These are phyloP conservation scores for Cordyceps javanica DNA, from an alignment of 2,329 filamentous ascomycete species.

Conservation along the genomic window DNA sequence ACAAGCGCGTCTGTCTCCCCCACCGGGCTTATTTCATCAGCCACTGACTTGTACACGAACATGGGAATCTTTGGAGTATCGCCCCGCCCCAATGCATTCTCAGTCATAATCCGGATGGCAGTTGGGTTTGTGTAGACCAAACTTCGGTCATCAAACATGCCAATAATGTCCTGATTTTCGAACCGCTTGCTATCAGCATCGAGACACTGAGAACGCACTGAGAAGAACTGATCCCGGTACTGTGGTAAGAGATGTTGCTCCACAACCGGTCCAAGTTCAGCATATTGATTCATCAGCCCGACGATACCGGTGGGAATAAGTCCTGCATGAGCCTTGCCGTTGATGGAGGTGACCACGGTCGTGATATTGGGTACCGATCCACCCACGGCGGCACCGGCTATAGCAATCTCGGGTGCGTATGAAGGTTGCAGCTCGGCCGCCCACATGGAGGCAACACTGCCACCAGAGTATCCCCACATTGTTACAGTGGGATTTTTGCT, in stretches of 20 bases:
- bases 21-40: conserved; percentile 40
- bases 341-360: conserved; percentile 15
- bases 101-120: conserved; percentile 22
- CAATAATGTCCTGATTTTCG: conserved; percentile 28
- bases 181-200: conserved; percentile 23
- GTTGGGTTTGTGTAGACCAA: conserved; percentile 19
- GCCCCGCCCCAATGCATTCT: conserved; percentile 28
- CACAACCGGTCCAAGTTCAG: conserved; percentile 14
- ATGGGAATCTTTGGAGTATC: conserved; percentile 40
- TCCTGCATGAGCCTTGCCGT: conserved; percentile 16
- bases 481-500: conserved; percentile 27
- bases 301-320: conserved; percentile 19
- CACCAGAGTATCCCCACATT: conserved; percentile 36
- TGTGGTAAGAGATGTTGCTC: conserved; percentile 17
- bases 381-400: conserved; percentile 22
- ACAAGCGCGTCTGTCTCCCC: conserved; percentile 38
- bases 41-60: conserved; percentile 43
- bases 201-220: conserved; percentile 23
- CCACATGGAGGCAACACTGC: conserved; percentile 18
- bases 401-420: conserved; percentile 21
- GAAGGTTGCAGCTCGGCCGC: conserved; percentile 21
- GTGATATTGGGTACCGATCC: conserved; percentile 20
- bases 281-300: conserved; percentile 20
- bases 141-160: conserved; percentile 34
- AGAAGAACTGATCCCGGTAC: conserved; percentile 22